phyloP scores from a whole-genome alignment of 1,139 yeast genomes.

The Nakaseomyces glabratus region DNA sequence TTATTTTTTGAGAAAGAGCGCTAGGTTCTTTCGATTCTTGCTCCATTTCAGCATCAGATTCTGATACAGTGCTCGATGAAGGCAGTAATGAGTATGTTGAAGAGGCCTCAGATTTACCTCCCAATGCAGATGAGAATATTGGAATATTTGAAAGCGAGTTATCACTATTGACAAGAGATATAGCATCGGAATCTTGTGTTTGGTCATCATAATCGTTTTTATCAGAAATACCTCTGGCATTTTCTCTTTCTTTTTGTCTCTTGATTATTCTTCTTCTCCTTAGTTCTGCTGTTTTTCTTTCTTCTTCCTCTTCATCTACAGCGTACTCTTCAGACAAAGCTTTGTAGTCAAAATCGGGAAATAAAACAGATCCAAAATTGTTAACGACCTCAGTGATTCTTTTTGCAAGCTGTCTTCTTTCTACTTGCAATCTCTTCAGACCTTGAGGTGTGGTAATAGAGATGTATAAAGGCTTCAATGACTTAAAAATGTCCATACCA shows the following conservation, averaged over 20 bases:
- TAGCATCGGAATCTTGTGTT: conserved; percentile 26
- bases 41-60: conserved; percentile 19
- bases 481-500: conserved; percentile 80
- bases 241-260: conserved; percentile 16
- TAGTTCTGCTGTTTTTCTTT: conserved; percentile 24
- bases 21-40: conserved; percentile 12
- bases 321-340: conserved; percentile 14
- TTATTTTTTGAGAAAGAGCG: conserved; percentile 19
- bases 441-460: conserved; percentile 52
- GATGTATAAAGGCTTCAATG: conserved; percentile 71
- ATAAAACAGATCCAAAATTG: conserved; percentile 53
- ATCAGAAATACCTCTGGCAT: conserved; percentile 8
- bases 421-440: conserved; percentile 38
- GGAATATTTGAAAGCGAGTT: conserved; percentile 31
- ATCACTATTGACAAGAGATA: conserved; percentile 30
- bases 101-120: conserved; percentile 14
- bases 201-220: conserved; percentile 12
- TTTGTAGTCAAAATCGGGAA: conserved; percentile 44
- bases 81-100: conserved; percentile 11
- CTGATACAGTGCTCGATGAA: conserved; percentile 16
- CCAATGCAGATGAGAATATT: conserved; percentile 21
- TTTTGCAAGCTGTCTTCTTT: conserved; percentile 36
- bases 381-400: conserved; percentile 52
- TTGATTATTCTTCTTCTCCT: conserved; percentile 27
- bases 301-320: conserved; percentile 19